Evolutionary conservation across 257 asterid genomes (phyloP).

Genomic region (Solanum megistacrolobum): DNA sequence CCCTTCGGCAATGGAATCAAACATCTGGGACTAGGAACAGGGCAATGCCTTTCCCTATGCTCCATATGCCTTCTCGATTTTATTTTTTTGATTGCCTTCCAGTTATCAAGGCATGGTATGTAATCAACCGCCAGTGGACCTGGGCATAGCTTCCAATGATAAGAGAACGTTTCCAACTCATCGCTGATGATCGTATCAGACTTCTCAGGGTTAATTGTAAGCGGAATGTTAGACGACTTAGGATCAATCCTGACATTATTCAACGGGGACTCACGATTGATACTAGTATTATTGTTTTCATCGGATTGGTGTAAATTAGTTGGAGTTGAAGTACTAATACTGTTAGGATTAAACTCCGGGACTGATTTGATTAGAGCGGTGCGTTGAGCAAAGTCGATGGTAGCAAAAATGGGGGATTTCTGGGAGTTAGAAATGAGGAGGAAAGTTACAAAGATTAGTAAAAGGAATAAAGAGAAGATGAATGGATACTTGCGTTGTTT

Average conservation of each 20-base stretch:
- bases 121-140: constrained; percentile 47
- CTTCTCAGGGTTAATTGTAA: neutral
- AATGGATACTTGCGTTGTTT: constrained; percentile 73
- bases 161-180: neutral
- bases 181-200: neutral
- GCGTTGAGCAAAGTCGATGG: constrained; percentile 24
- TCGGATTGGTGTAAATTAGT: neutral
- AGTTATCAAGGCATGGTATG: constrained; percentile 87
- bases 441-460: constrained; percentile 48
- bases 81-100: constrained; percentile 49
- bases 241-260: neutral
- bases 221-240: neutral
- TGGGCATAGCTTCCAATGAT: constrained; percentile 54
- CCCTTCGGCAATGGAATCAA: constrained; percentile 73
- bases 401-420: constrained; percentile 26
- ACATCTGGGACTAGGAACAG: constrained; percentile 52
- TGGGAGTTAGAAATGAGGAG: constrained; percentile 60
- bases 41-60: constrained; percentile 97
- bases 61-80: constrained; percentile 60
- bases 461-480: constrained; percentile 47
- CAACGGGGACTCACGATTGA: neutral
- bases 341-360: neutral
- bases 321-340: neutral
- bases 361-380: neutral
- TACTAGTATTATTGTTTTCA: neutral